Evolutionary conservation across 1,139 yeast species (phyloP).

Genomic region (Candida sanyaensis): DNA sequence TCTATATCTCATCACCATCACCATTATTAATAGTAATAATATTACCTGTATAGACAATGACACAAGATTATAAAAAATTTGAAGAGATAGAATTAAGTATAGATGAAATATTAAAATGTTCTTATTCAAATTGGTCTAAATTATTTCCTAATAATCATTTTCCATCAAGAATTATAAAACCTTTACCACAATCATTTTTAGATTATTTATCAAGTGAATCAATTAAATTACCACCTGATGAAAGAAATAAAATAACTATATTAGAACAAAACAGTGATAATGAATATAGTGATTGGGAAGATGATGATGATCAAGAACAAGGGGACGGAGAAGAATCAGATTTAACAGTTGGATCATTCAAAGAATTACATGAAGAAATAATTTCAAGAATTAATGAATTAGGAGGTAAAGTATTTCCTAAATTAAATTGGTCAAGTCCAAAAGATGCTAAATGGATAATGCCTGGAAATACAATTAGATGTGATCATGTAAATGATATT

Average conservation of each 20-base stretch:
- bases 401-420: slow-evolving; percentile 73
- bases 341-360: slow-evolving; percentile 33
- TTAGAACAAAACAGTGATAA: slow-evolving; percentile 53
- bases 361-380: slow-evolving; percentile 58
- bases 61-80: slow-evolving; percentile 23
- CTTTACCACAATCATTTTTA: slow-evolving; percentile 68
- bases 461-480: slow-evolving; percentile 72
- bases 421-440: slow-evolving; percentile 96
- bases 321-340: neutral
- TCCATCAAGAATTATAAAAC: slow-evolving; percentile 58
- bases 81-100: slow-evolving; percentile 40
- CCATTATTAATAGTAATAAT: no score
- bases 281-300: slow-evolving; percentile 75
- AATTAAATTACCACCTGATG: slow-evolving; percentile 60
- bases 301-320: slow-evolving; percentile 17
- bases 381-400: slow-evolving; percentile 38
- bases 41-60: neutral
- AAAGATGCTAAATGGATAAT: slow-evolving; percentile 93
- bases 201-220: slow-evolving; percentile 78
- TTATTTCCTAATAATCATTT: slow-evolving; percentile 50
- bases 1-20: no score
- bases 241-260: slow-evolving; percentile 10
- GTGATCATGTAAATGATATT: slow-evolving; percentile 69
- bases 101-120: slow-evolving; percentile 63
- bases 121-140: slow-evolving; percentile 73